Evolutionary conservation across 2,329 filamentous ascomycete genomes (phyloP).

Genomic region (Talaromyces sp.): DNA sequence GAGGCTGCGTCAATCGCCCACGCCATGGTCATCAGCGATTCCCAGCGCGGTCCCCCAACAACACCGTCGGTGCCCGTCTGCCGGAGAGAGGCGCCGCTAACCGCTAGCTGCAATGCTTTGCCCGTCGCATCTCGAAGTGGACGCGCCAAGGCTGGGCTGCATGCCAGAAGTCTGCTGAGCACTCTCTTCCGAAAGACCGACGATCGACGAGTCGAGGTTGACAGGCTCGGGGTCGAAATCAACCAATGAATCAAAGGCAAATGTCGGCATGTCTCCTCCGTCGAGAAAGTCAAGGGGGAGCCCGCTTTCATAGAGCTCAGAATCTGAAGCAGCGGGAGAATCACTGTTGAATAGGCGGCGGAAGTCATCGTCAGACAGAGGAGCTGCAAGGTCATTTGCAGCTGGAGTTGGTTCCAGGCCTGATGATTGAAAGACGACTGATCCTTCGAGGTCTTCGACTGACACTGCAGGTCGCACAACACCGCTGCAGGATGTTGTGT

Average conservation of each 20-base stretch:
- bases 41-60: conserved; percentile 33
- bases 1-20: conserved; percentile 41
- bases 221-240: conserved; percentile 49
- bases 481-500: conserved; percentile 99
- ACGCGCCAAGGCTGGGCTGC: conserved; percentile 51
- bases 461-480: conserved; percentile 99
- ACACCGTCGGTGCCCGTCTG: conserved; percentile 27
- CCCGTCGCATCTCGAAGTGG: conserved; percentile 50
- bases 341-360: conserved; percentile 55
- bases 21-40: conserved; percentile 41
- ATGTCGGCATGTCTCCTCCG: conserved; percentile 44
- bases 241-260: conserved; percentile 52
- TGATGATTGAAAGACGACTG: conserved; percentile 25
- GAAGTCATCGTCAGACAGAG: conserved; percentile 67
- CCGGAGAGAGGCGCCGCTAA: conserved; percentile 36
- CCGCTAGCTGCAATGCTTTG: conserved; percentile 48
- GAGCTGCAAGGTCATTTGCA: conserved; percentile 53
- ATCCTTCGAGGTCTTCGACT: conserved; percentile 60
- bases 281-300: conserved; percentile 65
- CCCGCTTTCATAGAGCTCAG: conserved; percentile 70
- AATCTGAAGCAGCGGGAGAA: conserved; percentile 65
- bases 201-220: conserved; percentile 40
- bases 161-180: conserved; percentile 46
- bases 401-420: conserved; percentile 39
- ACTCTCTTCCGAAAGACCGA: conserved; percentile 46